These are phyloP conservation scores for Tetrahymena thermophila DNA, from an alignment of 73 alveolate species.

Conservation along the genomic window DNA sequence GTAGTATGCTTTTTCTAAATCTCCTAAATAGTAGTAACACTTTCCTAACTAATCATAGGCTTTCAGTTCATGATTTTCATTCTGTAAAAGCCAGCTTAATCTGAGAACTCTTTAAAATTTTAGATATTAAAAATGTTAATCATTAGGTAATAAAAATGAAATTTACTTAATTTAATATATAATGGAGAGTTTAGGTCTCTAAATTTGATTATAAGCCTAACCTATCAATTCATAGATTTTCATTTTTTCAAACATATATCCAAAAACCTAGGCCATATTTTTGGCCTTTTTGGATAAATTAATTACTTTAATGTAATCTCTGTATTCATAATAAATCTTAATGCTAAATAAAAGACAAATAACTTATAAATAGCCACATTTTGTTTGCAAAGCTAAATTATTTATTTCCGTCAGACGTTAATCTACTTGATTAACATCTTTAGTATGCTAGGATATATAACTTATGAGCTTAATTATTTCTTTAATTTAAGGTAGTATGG, in stretches of 20 bases:
- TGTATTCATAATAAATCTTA: not conserved
- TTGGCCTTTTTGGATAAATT: not conserved
- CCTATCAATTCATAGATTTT: not conserved
- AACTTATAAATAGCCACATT: not conserved
- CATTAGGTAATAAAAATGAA: not conserved
- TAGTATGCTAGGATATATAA: not conserved
- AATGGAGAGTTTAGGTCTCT: not conserved
- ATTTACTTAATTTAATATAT: not conserved
- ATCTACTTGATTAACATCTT: not conserved
- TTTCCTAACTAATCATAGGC: conserved; percentile 28
- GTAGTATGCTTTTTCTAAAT: conserved; percentile 3
- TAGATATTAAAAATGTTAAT: not conserved
- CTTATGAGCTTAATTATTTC: not conserved
- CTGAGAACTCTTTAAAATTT: not conserved
- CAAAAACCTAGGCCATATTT: not conserved
- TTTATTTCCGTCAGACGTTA: not conserved
- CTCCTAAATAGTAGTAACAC: conserved; percentile 19
- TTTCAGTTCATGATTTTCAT: conserved; percentile 12
- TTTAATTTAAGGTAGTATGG: not conserved
- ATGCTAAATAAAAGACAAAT: not conserved
- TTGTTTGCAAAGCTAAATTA: not conserved
- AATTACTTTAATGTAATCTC: not conserved
- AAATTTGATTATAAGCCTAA: not conserved
- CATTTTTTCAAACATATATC: not conserved
- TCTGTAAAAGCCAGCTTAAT: conserved; percentile 15